A percentile compares a stretch with the other conserved stretches of the same genome.
phyloP scores from a whole-genome alignment of 495 filamentous ascomycete genomes.

The Hypoxylon crocopeplum region DNA sequence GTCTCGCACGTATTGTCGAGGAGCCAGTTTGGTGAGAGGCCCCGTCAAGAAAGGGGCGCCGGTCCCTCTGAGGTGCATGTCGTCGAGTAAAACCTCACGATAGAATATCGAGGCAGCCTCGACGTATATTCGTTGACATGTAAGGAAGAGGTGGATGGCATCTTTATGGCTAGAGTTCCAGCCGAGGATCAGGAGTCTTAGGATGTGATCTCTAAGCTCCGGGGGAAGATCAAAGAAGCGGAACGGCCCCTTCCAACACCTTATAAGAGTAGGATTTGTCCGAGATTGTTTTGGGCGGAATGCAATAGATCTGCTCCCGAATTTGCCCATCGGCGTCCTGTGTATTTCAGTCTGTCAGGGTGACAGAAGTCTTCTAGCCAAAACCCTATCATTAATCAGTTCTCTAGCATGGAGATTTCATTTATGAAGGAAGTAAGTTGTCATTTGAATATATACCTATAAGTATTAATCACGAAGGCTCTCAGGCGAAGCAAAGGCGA shows the following conservation, averaged over 20 bases:
- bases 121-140: conserved; percentile 26
- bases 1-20: conserved; percentile 29
- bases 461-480: too few species aligned
- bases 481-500: too few species aligned
- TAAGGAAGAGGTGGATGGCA: conserved; percentile 28
- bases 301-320: conserved; percentile 32
- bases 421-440: too few species aligned
- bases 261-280: background rate
- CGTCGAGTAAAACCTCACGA: conserved; percentile 27
- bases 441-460: too few species aligned
- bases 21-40: conserved; percentile 18
- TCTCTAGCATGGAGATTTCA: too few species aligned
- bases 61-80: conserved; percentile 10
- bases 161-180: conserved; percentile 18
- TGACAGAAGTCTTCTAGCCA: too few species aligned
- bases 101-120: conserved; percentile 40
- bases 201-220: conserved; percentile 35
- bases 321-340: conserved; percentile 20
- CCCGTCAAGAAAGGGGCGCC: conserved; percentile 26
- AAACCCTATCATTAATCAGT: too few species aligned
- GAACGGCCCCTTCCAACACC: conserved; percentile 29
- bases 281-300: conserved; percentile 19
- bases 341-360: too few species aligned
- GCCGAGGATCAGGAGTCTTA: conserved; percentile 19
- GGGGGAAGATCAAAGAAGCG: conserved; percentile 41